Evolutionary conservation across 345 rosid genomes (phyloP), one percentile per base, ranked within the genome.

Genomic region (Cardiospermum halicacabum): DNA sequence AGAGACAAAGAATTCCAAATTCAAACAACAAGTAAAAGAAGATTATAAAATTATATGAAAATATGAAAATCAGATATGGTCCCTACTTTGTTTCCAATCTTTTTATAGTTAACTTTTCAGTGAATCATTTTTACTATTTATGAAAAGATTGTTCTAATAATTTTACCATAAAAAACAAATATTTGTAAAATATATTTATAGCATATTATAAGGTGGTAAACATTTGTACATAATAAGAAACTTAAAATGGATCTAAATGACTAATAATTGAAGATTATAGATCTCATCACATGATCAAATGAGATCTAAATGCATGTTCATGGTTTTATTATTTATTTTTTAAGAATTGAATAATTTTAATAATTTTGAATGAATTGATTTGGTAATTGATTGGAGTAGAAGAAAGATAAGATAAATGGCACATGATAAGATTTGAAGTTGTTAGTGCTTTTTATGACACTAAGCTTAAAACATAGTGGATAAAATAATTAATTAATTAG

Each of bases 341-440:
- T n/a, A n/a, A n/a, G n/a, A n/a, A n/a, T n/a, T n/a, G 62, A 53
- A 62, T 66, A 64, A 48, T 32, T 36, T 57, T 5, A 5, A 47
- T 13, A 31, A 32, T 21, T 60, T 42, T 40, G 21, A 61, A 61
- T 5, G 45, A 47, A 37, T 49, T 30, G 3, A 25, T 34, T 53
- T 51, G 37, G 11, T 36, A n/a, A n/a, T n/a, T n/a, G n/a, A n/a
- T 25, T 27, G 1, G 22, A 9, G 34, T 43, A 21, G 16, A n/a
- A 39, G 43, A 25, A 48, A 26, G 3, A 21, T 22, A 50, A 32
- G 43, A 62, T 53, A 12, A 21, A 51, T 36, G 30, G 60, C 77
- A 72, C 72, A 63, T 72, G 79, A 66, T 51, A 34, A 47, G 69
- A 75, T 51, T 50, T 58, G 42, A 68, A 11, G 45, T 43, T 60